Conservation (phyloP, 2,329 filamentous ascomycete genomes). For the Aureobasidium sp. region DNA sequence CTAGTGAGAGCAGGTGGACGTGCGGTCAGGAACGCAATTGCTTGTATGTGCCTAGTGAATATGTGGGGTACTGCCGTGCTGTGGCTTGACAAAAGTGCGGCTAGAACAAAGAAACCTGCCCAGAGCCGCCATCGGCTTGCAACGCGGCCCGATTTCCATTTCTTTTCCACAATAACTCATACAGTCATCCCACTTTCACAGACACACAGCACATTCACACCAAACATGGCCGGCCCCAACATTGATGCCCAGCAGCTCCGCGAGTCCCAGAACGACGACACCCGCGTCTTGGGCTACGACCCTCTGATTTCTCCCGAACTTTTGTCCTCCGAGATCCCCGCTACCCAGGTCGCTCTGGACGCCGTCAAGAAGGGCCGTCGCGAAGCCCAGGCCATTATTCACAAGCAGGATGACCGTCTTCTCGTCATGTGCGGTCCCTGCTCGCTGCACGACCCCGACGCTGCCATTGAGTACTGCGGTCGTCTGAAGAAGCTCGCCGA, state of each 20-base stretch:
- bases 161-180: neutral
- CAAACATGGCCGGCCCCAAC: constrained; percentile 8
- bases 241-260: constrained; percentile 6
- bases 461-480: constrained; percentile 80
- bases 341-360: constrained; percentile 51
- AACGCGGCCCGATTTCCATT: neutral
- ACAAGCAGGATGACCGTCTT: constrained; percentile 74
- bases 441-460: constrained; percentile 89
- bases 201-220: neutral
- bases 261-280: constrained; percentile 12
- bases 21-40: neutral
- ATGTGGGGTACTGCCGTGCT: neutral
- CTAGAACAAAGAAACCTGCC: neutral
- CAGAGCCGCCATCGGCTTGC: neutral
- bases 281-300: constrained; percentile 75
- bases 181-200: neutral
- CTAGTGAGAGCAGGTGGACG: neutral
- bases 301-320: constrained; percentile 84
- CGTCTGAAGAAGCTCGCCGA: constrained; percentile 70
- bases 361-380: constrained; percentile 66
- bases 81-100: neutral
- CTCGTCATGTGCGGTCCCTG: constrained; percentile 93
- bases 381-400: constrained; percentile 66
- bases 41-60: neutral
- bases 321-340: constrained; percentile 77